phyloP scores from a whole-genome alignment of 2,329 filamentous ascomycete genomes.

The Ceratocystiopsis brevicomis region DNA sequence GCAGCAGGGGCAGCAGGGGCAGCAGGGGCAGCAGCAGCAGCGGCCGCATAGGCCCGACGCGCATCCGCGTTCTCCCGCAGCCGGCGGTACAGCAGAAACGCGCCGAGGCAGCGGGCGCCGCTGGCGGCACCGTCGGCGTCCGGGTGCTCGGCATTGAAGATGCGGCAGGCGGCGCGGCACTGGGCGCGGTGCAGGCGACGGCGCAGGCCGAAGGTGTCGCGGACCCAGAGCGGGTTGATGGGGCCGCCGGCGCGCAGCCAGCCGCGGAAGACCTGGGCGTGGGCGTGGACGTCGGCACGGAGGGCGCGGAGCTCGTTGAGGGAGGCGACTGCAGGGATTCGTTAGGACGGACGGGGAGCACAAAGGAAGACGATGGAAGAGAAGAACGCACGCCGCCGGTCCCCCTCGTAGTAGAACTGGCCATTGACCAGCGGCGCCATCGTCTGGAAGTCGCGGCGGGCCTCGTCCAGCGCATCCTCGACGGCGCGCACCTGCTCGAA shows the following conservation, averaged over 20 bases:
- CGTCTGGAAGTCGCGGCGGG: slow-evolving; percentile 41
- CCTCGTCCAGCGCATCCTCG: slow-evolving; percentile 36
- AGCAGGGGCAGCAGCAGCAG: too few species aligned
- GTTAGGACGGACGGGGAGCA: slow-evolving; percentile 3
- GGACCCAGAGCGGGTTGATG: slow-evolving; percentile 35
- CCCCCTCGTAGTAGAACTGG: slow-evolving; percentile 37
- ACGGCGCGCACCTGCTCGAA: slow-evolving; percentile 38
- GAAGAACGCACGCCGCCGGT: slow-evolving; percentile 28
- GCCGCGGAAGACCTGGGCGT: slow-evolving; percentile 30
- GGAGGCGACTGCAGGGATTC: slow-evolving; percentile 28
- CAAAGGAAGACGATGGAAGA: neutral
- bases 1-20: neutral
- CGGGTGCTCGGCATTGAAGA: slow-evolving; percentile 32
- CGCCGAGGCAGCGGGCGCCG: slow-evolving; percentile 33
- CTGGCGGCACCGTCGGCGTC: slow-evolving; percentile 9
- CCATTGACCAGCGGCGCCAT: slow-evolving; percentile 35
- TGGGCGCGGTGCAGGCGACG: slow-evolving; percentile 36
- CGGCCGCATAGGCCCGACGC: slow-evolving; percentile 2
- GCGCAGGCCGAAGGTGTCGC: slow-evolving; percentile 29
- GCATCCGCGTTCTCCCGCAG: slow-evolving; percentile 24
- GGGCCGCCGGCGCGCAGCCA: slow-evolving; percentile 36
- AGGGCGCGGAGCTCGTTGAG: slow-evolving; percentile 30
- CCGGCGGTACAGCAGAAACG: slow-evolving; percentile 32
- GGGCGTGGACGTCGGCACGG: slow-evolving; percentile 25
- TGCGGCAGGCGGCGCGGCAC: slow-evolving; percentile 36